These are phyloP conservation scores for Kwoniella heveanensis DNA, from an alignment of 768 basidiomycete species.

Conservation along the genomic window DNA sequence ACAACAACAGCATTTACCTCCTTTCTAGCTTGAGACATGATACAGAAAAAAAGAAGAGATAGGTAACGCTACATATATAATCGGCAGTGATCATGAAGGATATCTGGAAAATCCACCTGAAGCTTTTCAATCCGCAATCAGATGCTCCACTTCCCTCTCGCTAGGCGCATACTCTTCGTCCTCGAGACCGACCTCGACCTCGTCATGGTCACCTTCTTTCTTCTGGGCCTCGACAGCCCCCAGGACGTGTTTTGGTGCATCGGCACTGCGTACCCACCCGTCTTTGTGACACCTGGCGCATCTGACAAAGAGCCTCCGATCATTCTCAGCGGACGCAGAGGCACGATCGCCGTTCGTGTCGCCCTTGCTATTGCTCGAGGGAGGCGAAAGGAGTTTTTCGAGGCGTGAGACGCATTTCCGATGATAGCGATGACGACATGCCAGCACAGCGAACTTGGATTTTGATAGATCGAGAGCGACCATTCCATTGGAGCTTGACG, in stretches of 20 bases:
- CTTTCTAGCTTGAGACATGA: too few relatives aligned
- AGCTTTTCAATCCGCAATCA: not conserved
- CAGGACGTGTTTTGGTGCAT: too few relatives aligned
- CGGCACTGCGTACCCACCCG: constrained; percentile 26
- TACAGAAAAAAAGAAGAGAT: too few relatives aligned
- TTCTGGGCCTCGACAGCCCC: too few relatives aligned
- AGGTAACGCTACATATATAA: too few relatives aligned
- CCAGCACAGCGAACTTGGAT: constrained; percentile 8
- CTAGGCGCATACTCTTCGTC: constrained; percentile 15
- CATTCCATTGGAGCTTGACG: too few relatives aligned
- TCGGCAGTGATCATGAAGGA: too few relatives aligned
- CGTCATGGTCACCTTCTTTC: constrained; percentile 1
- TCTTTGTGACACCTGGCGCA: constrained; percentile 43
- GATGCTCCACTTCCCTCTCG: constrained; percentile 18
- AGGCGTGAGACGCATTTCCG: constrained; percentile 30
- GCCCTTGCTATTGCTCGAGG: too few relatives aligned
- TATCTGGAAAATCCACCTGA: not conserved
- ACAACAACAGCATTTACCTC: too few relatives aligned
- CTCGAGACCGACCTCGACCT: too few relatives aligned
- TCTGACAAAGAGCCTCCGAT: constrained; percentile 32
- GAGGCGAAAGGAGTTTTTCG: not conserved
- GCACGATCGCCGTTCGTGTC: not conserved
- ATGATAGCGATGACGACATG: constrained; percentile 38
- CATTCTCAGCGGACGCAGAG: not conserved
- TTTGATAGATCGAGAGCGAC: too few relatives aligned